phyloP scores from a whole-genome alignment of 2,329 filamentous ascomycete genomes.

The Colletotrichum orbiculare region DNA sequence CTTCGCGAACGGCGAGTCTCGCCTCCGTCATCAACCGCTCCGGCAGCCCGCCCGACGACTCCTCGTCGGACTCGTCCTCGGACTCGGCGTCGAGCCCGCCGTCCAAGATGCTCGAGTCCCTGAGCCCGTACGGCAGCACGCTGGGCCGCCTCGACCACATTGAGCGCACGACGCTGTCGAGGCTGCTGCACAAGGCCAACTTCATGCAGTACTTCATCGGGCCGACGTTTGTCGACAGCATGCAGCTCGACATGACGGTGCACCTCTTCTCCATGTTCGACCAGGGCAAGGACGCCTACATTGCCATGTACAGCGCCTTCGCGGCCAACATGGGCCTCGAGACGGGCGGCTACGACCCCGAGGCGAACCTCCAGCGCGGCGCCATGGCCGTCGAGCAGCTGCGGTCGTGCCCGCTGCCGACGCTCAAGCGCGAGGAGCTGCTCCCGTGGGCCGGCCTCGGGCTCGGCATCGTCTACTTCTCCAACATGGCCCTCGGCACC shows the following conservation, averaged over 20 bases:
- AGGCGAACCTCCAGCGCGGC: constrained; percentile 27
- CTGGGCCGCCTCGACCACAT: constrained; percentile 12
- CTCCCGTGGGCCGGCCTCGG: constrained; percentile 29
- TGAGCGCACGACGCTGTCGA: constrained; percentile 19
- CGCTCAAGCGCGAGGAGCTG: constrained; percentile 25
- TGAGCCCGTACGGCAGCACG: constrained; percentile 26
- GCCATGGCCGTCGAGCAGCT: constrained; percentile 31
- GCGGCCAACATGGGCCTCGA: constrained; percentile 27
- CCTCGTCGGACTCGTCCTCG: constrained; percentile 30
- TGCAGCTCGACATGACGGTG: constrained; percentile 34
- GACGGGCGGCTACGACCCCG: constrained; percentile 30
- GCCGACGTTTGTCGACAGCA: constrained; percentile 31
- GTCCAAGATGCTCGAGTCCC: constrained; percentile 29
- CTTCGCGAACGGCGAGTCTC: constrained; percentile 14
- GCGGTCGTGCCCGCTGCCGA: constrained; percentile 28
- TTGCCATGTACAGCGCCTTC: constrained; percentile 34
- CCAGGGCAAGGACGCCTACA: constrained; percentile 34
- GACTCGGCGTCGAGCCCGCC: constrained; percentile 32
- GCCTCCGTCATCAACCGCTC: neutral
- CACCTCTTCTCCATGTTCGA: constrained; percentile 34
- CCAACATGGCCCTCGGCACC: constrained; percentile 34
- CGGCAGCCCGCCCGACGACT: constrained; percentile 30
- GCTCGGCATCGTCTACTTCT: constrained; percentile 30
- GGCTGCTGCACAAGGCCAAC: constrained; percentile 31
- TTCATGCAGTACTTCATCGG: constrained; percentile 34